Evolutionary conservation across 495 filamentous ascomycete species (phyloP).

Genomic region (Lineolata rhizophorae): DNA sequence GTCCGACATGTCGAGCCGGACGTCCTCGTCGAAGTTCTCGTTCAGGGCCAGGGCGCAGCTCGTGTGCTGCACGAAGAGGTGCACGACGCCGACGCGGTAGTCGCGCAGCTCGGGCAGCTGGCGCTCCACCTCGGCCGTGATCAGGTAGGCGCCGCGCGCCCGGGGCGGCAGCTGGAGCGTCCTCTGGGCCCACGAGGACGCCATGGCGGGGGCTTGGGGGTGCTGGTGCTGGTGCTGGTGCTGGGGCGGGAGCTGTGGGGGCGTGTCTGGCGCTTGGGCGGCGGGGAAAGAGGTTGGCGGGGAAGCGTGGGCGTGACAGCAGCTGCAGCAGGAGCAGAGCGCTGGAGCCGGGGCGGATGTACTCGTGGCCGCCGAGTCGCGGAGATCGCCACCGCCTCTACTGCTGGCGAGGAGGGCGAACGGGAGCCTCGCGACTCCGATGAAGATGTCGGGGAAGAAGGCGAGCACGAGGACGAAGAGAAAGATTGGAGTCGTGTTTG

Average conservation of each 20-base stretch:
- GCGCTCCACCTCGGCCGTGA: constrained; percentile 48
- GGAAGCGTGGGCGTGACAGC: not conserved
- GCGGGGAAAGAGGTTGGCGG: not conserved
- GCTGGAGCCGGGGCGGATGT: not conserved
- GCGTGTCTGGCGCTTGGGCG: too few species aligned
- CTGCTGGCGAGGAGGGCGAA: constrained; percentile 16
- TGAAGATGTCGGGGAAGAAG: constrained; percentile 34
- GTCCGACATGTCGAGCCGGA: constrained; percentile 77
- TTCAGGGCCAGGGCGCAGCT: constrained; percentile 70
- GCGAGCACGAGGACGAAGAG: constrained; percentile 25
- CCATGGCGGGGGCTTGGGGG: constrained; percentile 30
- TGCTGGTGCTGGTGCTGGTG: too few species aligned
- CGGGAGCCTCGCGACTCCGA: constrained; percentile 23
- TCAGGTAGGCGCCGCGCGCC: constrained; percentile 69
- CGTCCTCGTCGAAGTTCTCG: constrained; percentile 81
- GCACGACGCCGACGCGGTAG: constrained; percentile 71
- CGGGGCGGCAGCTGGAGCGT: constrained; percentile 49
- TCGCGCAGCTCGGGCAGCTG: constrained; percentile 50
- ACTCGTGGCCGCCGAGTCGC: constrained; percentile 4
- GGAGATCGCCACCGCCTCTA: too few species aligned
- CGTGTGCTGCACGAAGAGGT: constrained; percentile 84
- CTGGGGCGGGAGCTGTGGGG: too few species aligned
- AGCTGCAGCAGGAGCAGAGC: not conserved
- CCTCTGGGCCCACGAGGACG: constrained; percentile 71
- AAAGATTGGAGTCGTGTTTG: too few species aligned